Conservation (phyloP, 805 yeast species). For the Zygoascus ofunaensis region DNA sequence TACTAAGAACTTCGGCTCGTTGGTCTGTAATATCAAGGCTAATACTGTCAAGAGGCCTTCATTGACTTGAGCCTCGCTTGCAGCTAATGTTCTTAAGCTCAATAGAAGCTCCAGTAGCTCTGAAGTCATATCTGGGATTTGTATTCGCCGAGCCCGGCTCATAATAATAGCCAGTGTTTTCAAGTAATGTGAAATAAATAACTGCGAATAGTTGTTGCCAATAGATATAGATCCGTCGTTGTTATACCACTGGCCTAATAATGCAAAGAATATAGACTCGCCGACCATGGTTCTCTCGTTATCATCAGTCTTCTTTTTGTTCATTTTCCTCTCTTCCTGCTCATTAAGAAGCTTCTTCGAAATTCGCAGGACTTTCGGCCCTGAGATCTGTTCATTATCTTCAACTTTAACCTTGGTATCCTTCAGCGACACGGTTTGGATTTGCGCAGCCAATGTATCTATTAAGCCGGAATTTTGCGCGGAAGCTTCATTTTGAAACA, state of each 20-base stretch:
- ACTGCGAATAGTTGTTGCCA: constrained; percentile 45
- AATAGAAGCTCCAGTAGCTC: constrained; percentile 36
- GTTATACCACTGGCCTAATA: constrained; percentile 40
- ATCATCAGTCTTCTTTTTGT: background rate
- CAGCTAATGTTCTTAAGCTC: constrained; percentile 10
- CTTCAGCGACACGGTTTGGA: constrained; percentile 20
- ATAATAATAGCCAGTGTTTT: constrained; percentile 49
- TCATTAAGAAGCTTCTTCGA: constrained; percentile 20
- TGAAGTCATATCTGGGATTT: constrained; percentile 46
- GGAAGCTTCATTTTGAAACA: constrained; percentile 32
- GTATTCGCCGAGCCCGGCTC: constrained; percentile 42
- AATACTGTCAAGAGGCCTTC: constrained; percentile 28
- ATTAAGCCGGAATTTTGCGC: constrained; percentile 2
- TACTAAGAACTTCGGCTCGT: constrained; percentile 22
- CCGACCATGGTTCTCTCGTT: background rate
- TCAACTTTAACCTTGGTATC: constrained; percentile 16
- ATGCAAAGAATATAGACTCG: constrained; percentile 34
- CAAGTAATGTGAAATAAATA: constrained; percentile 50
- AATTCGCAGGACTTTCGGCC: constrained; percentile 24
- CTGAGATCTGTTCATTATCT: constrained; percentile 18
- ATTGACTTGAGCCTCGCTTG: constrained; percentile 16
- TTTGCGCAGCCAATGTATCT: constrained; percentile 9
- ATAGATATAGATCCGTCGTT: constrained; percentile 34
- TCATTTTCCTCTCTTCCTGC: constrained; percentile 3
- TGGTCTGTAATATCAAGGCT: constrained; percentile 26